Base-by-base conservation (phyloP, 2,329 filamentous ascomycete species). In the Graphiopsis chlorocephala region DNA sequence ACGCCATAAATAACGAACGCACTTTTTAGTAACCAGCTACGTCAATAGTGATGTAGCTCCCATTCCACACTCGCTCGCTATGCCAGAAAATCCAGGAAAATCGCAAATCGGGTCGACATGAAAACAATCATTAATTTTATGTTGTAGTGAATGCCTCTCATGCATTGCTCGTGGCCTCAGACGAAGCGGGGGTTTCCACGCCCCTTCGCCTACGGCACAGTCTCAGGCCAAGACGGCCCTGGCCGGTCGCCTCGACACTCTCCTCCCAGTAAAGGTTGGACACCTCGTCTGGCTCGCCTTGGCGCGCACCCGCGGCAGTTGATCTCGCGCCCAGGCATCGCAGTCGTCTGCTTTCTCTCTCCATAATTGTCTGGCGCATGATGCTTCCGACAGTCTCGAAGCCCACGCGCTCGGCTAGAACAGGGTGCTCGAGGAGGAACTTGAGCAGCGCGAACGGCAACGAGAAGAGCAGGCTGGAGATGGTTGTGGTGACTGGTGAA, bases 391-490 rank as follows among this genome's bases (percentile, higher is more conserved):
- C 74, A 2, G 75, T 77, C 72, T 76, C 64, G 23, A 25, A 10
- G 14, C 60, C 60, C 11, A 62, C 33, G 1, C 60, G 48, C 20
- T 73, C 76, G 48, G 84, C 85, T 10, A 88, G 81, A 28, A 81
- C 81, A 14, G 80, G 81, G 59, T 86, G 86, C 70, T 90, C 88
- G 35, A 93, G 80, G 1, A 91, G 77, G 65, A 83, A 82, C 75
- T 90, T 88, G 26, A 93, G 80, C 29, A 88, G 79, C 15, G 84
- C 79, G 69, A 90, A 90, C 0, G 90, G 90, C 6, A 93, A 78
- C 47, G 90, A 91, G 61, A 92, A 78, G 2, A 93, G 79, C 25
- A 91, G 79, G 29, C 85, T 87, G 0, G 90, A 92, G 5, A 93
- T 78, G 0, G 84, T 76, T 0, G 81, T 80, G 26, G 83, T 81